Percentiles rank a stretch among this genome's conserved stretches.
Evolutionary conservation across 345 rosid genomes (phyloP).

Genomic region (Euphorbia lathyris): DNA sequence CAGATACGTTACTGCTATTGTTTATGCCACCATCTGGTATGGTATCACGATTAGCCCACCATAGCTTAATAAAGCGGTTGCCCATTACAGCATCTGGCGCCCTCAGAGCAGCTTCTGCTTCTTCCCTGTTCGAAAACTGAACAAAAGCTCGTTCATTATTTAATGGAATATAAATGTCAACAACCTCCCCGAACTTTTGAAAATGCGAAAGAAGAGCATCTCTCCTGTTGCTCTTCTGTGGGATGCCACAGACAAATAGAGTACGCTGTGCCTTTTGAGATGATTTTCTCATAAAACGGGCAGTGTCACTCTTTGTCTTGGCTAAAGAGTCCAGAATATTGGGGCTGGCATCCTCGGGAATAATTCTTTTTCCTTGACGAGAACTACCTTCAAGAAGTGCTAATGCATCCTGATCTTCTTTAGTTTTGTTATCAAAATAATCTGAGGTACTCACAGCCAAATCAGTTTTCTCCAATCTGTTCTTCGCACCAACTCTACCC

Average conservation of each 20-base stretch:
- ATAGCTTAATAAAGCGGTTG: constrained; percentile 90
- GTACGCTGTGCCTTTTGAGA: constrained; percentile 84
- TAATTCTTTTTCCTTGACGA: constrained; percentile 47
- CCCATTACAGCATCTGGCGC: constrained; percentile 99
- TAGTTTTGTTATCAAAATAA: constrained; percentile 49
- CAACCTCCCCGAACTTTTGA: constrained; percentile 80
- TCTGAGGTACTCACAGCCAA: constrained; percentile 35
- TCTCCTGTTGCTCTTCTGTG: constrained; percentile 68
- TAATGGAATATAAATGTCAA: constrained; percentile 79
- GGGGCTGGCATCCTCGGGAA: constrained; percentile 36
- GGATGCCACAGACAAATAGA: constrained; percentile 81
- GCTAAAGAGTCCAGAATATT: constrained; percentile 37
- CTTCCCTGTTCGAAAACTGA: constrained; percentile 90
- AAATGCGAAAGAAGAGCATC: constrained; percentile 91
- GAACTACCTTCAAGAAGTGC: constrained; percentile 35
- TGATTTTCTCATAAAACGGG: constrained; percentile 47
- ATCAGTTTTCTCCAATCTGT: constrained; percentile 52
- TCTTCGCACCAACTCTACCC: constrained; percentile 63
- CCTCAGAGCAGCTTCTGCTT: constrained; percentile 90
- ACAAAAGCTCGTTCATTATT: constrained; percentile 89
- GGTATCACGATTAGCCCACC: constrained; percentile 99
- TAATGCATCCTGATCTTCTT: constrained; percentile 42
- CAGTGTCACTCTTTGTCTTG: constrained; percentile 41
- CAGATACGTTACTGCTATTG: constrained; percentile 37
- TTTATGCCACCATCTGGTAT: constrained; percentile 55